Base-by-base conservation (phyloP, 148 eudicot species). In the Rhododendron simsii region DNA sequence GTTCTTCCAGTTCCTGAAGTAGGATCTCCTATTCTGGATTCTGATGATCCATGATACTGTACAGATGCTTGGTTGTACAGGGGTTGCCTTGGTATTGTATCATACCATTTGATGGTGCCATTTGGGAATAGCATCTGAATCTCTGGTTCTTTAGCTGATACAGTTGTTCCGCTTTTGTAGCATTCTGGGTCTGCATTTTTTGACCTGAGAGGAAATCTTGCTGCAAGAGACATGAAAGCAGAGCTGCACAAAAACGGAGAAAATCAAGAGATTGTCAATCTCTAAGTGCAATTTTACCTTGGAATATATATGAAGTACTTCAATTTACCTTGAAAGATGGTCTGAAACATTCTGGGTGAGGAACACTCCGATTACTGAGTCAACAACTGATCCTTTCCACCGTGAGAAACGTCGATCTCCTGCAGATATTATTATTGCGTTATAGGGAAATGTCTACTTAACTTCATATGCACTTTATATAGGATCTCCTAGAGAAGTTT, bases 311-410 rank as follows among this genome's bases (percentile, higher is more conserved):
- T 48, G 50, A n/a, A 44, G 59, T 79, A 28, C 78, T 51, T 33
- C 61, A 55, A n/a, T 84, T 65, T 89, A 92, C 92, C 94, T 92
- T 41, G 94, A 92, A 75, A 92, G 93, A 83, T 92, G 94, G 83
- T 92, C 94, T 2, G 94, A 92, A 73, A 92, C 94, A 88, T 92
- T 92, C 83, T 92, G 94, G 30, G 94, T 92, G 85, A 92, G 94
- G 82, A 92, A 92, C 35, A 92, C 94, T 81, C 94, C 94, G 28
- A 92, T 91, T 74, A 92, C 91, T 6, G 94, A 92, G 89, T 92
- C 94, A 76, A 92, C 93, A 50, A 92, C 94, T n/a, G 94, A 92
- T 85, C 94, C 94, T 89, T 92, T 92, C 94, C 94, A 92, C 65
- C 53, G 89, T 14, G 94, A 92, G 92, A 92, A 92, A 57, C 92